Evolutionary conservation across 2,329 filamentous ascomycete species (phyloP), one percentile per base, ranked within the genome.

Genomic region (Ceratocystiopsis brevicomis): DNA sequence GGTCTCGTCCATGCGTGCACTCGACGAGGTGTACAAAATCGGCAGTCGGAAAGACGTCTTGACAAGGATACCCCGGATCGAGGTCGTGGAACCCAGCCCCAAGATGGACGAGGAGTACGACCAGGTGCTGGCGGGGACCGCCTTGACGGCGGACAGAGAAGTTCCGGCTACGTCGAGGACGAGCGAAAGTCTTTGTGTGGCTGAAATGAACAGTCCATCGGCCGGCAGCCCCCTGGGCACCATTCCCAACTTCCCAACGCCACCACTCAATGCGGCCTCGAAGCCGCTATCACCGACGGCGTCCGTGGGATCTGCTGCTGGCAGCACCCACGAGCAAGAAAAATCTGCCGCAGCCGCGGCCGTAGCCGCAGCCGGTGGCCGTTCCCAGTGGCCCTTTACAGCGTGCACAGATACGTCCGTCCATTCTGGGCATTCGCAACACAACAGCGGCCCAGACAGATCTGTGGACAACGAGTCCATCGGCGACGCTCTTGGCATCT

Each of bases 371-470:
- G 25, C 41, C 6, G 38, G 35, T 30, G 25, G 25, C n/a, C 40
- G 38, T 13, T 37, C 43, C 1, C 46, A 48, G 18, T 51, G 49
- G 49, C 49, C 46, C 0, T 51, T 51, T 45, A 48, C 47, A 10
- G 48, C 47, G 38, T 47, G 45, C 1, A 51, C 49, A 12, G 30
- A 47, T 39, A 18, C 42, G n/a, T 51, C 49, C 9, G 46, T 45
- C 19, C 6, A 30, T 30, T 30, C 25, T 11, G 25, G 25, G 25
- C 25, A 30, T 4, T 30, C 25, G 25, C 25, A 30, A 9, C 25
- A 9, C 25, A 9, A 30, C 25, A 30, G 25, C 25, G 25, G 25
- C 25, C 25, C 25, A 8, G 25, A 30, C 25, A 8, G 25, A 11
- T 30, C 25, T 10, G 2, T 30, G 25, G 39, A 17, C 11, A 15